A percentile compares a stretch with the other conserved stretches of the same genome.
These are phyloP conservation scores for Globomyces pollinis-pini DNA, from an alignment of 192 early-diverging fungal genomes.

Conservation along the genomic window DNA sequence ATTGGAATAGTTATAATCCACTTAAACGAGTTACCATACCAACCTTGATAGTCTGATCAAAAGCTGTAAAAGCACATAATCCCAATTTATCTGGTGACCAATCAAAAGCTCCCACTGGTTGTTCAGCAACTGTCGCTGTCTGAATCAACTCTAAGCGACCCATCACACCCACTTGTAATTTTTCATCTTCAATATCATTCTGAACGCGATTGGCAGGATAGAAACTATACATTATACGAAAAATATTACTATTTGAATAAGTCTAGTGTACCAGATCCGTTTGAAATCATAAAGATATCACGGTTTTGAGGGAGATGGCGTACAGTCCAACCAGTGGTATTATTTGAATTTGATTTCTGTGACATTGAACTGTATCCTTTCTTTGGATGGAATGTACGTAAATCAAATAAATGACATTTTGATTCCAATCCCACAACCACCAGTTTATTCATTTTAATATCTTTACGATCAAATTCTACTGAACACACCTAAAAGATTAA, in stretches of 20 bases:
- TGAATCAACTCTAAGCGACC: constrained; percentile 42
- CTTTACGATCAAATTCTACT: constrained; percentile 50
- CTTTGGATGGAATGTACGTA: constrained; percentile 46
- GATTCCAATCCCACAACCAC: constrained; percentile 48
- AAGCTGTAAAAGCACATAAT: constrained; percentile 53
- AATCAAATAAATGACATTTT: constrained; percentile 43
- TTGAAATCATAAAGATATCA: constrained; percentile 53
- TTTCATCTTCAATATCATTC: constrained; percentile 30
- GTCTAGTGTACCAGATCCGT: constrained; percentile 49
- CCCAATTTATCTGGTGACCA: constrained; percentile 62
- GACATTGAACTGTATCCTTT: constrained; percentile 32
- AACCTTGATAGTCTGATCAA: constrained; percentile 60
- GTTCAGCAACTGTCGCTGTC: constrained; percentile 43
- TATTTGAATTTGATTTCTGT: constrained; percentile 35
- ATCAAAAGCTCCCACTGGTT: constrained; percentile 59
- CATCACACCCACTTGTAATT: constrained; percentile 26
- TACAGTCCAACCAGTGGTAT: constrained; percentile 60
- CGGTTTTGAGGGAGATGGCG: constrained; percentile 56
- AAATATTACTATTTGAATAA: constrained; percentile 56
- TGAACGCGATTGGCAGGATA: constrained; percentile 39
- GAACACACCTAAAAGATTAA: constrained; percentile 38
- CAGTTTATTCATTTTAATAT: constrained; percentile 47
- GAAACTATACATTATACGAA: constrained; percentile 22
- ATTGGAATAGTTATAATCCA: constrained; percentile 16
- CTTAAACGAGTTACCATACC: constrained; percentile 53